Evolutionary conservation across 257 asterid genomes (phyloP).

Genomic region (Solanum bulbocastanum): DNA sequence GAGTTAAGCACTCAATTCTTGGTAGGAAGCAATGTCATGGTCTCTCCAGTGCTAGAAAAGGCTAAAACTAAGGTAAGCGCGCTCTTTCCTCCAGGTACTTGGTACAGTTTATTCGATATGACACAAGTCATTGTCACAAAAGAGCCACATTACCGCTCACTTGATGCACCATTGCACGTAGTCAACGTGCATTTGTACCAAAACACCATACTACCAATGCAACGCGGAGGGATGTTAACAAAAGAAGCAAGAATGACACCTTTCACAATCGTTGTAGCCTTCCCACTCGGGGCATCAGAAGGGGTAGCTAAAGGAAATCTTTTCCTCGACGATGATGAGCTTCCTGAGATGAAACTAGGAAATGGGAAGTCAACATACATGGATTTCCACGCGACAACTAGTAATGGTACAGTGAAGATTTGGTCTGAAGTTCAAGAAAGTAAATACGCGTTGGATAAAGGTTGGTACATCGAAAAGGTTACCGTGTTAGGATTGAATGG

Average conservation of each 20-base stretch:
- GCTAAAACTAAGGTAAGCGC: conserved; percentile 46
- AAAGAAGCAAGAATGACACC: conserved; percentile 78
- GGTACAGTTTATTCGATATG: conserved; percentile 76
- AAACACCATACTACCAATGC: conserved; percentile 78
- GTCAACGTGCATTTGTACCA: conserved; percentile 76
- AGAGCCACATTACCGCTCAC: conserved; percentile 24
- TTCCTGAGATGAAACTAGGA: conserved; percentile 71
- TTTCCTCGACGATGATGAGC: conserved; percentile 80
- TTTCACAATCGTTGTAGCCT: conserved; percentile 56
- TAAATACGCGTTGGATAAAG: conserved; percentile 54
- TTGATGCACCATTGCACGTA: conserved; percentile 65
- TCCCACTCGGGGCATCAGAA: conserved; percentile 41
- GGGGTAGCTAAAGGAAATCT: conserved; percentile 63
- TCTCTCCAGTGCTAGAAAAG: conserved; percentile 67
- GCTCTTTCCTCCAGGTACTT: conserved; percentile 61
- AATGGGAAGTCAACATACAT: conserved; percentile 49
- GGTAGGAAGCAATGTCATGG: conserved; percentile 72
- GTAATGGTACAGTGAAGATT: conserved; percentile 41
- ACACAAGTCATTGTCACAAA: conserved; percentile 42
- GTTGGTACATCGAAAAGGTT: conserved; percentile 71
- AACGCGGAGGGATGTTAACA: conserved; percentile 73
- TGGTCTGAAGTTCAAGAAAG: conserved; percentile 76
- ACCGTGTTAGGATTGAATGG: conserved; percentile 57
- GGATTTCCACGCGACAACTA: conserved; percentile 51
- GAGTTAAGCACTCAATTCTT: conserved; percentile 80